Percentiles rank a stretch among this genome's conserved stretches.
These are phyloP conservation scores for Amylostereum chailletii DNA, from an alignment of 1,284 basidiomycete genomes.

Conservation along the genomic window DNA sequence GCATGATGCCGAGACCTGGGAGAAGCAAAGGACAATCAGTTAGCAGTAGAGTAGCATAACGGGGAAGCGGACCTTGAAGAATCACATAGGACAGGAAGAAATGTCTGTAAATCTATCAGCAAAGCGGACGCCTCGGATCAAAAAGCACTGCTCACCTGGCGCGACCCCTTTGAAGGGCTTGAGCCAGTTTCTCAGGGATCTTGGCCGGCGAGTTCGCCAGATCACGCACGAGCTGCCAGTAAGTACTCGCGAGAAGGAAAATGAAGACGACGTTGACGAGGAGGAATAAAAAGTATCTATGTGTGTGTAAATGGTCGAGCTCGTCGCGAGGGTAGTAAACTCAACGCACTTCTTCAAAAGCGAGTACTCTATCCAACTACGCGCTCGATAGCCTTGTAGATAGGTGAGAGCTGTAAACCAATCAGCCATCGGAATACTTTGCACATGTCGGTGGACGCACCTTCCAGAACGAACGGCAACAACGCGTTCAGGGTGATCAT, in stretches of 20 bases:
- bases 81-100: conserved; percentile 97
- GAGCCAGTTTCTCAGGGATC: conserved; percentile 83
- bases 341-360: conserved; percentile 67
- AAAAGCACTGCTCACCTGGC: conserved; percentile 41
- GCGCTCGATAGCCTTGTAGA: conserved; percentile 80
- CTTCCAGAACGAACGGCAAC: conserved; percentile 86
- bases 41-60: neutral
- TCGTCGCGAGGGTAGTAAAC: neutral
- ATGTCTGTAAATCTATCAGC: conserved; percentile 41
- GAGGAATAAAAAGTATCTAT: conserved; percentile 89
- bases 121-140: conserved; percentile 7
- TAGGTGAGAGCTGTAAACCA: conserved; percentile 67
- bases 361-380: conserved; percentile 91
- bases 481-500: conserved; percentile 87
- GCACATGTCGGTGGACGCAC: conserved; percentile 28
- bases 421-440: conserved; percentile 1
- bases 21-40: neutral
- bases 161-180: conserved; percentile 65
- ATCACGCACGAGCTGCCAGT: conserved; percentile 83
- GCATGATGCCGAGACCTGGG: conserved; percentile 85
- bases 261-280: conserved; percentile 94
- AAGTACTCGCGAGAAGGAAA: conserved; percentile 85
- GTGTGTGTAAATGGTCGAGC: neutral
- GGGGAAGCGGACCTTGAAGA: conserved; percentile 60
- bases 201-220: conserved; percentile 83